Conservation (phyloP, 768 basidiomycete genomes). For the Kwoniella sp. region DNA sequence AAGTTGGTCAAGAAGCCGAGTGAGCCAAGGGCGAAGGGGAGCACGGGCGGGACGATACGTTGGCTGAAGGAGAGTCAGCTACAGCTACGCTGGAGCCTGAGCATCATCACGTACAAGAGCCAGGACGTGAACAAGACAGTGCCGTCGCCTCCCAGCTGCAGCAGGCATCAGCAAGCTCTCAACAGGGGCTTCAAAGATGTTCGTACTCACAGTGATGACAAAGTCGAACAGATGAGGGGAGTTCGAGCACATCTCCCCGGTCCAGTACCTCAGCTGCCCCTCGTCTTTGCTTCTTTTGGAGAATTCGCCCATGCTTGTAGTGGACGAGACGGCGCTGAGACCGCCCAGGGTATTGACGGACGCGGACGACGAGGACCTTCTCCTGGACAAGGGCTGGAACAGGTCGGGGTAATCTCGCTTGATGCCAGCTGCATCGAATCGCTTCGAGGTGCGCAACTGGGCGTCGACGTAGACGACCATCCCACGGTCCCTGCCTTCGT, state of each 20-base stretch:
- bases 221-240: conserved; percentile 94
- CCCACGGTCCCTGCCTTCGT: conserved; percentile 55
- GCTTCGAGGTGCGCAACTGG: conserved; percentile 78
- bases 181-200: not conserved
- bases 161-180: no score
- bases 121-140: conserved; percentile 98
- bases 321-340: conserved; percentile 60
- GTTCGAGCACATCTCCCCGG: conserved; percentile 85
- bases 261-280: conserved; percentile 96
- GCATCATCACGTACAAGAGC: conserved; percentile 68
- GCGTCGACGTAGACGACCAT: conserved; percentile 93
- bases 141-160: conserved; percentile 91
- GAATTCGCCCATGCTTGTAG: conserved; percentile 30
- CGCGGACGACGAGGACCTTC: conserved; percentile 59
- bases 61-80: conserved; percentile 53
- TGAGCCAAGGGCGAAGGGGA: conserved; percentile 94
- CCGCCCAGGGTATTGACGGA: conserved; percentile 53
- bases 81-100: not conserved
- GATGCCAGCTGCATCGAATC: conserved; percentile 91
- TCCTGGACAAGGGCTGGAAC: conserved; percentile 71
- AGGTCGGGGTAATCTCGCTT: conserved; percentile 79
- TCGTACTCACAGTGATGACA: conserved; percentile 84
- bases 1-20: conserved; percentile 98
- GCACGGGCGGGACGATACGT: conserved; percentile 94
- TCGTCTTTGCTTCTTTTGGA: conserved; percentile 56